Percentiles rank a stretch among this genome's conserved stretches.
These are phyloP conservation scores for Thelonectria blattea DNA, from an alignment of 2,329 filamentous ascomycete genomes.

Conservation along the genomic window DNA sequence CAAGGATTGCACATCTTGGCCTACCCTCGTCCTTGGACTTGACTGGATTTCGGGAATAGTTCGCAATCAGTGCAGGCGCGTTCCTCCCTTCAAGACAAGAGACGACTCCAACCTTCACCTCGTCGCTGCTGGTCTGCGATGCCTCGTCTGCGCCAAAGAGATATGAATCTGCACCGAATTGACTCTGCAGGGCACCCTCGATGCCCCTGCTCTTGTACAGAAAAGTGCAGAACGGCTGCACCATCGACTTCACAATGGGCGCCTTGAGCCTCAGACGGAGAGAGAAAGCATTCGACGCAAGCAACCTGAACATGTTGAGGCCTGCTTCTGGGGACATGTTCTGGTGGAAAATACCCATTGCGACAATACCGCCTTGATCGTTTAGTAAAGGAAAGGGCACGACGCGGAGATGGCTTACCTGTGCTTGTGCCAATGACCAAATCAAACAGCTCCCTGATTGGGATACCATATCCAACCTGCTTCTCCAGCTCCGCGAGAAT, in stretches of 20 bases:
- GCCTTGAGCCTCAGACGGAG: not conserved
- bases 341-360: constrained; percentile 18
- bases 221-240: constrained; percentile 15
- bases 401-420: not conserved
- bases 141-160: constrained; percentile 5
- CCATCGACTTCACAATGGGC: constrained; percentile 2
- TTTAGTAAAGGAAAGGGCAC: not conserved
- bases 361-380: constrained; percentile 16
- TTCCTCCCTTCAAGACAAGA: not conserved
- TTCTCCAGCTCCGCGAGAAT: constrained; percentile 16
- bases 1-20: not conserved
- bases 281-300: constrained; percentile 12
- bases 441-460: constrained; percentile 24
- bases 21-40: not conserved
- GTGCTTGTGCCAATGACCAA: constrained; percentile 25
- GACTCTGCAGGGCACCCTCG: constrained; percentile 4
- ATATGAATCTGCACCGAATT: not conserved
- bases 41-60: constrained; percentile 18
- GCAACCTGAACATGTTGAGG: not conserved
- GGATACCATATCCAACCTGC: constrained; percentile 4
- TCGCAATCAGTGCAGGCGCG: constrained; percentile 12
- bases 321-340: not conserved
- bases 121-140: not conserved
- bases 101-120: constrained; percentile 23
- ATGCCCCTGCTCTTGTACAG: constrained; percentile 11